Base-by-base conservation (phyloP, 139 green algal species). In the Volvox africanus region DNA sequence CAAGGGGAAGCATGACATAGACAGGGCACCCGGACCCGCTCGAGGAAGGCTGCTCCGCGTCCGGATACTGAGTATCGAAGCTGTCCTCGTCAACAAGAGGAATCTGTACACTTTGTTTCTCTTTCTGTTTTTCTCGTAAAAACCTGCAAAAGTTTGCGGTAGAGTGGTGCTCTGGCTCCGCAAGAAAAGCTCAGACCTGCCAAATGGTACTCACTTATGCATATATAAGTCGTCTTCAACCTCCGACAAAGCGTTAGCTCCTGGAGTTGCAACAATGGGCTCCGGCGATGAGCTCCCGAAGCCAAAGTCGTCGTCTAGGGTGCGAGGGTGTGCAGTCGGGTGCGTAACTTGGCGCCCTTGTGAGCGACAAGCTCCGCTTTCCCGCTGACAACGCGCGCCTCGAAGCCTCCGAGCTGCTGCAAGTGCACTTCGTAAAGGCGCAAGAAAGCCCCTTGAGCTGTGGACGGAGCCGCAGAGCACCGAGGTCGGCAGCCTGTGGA, bases 1-100 rank as follows among this genome's bases (percentile, higher is more conserved):
- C 98, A 68, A 99, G 94, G 18, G 98, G 98, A 65, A 99, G 97
- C 98, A 99, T 99, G 1, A 99, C 98, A 91, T 98, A 99, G 2
- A 99, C 97, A 14, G 98, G 98, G 82, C 95, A 97, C 20, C 95
- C 95, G 0, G 79, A 65, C 62, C 90, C 89, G 87, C 87, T 88
- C 0, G 75, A 82, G 17, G 44, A 79, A 36, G 83, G 62, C 84
- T 82, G 33, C 35, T 90, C 76, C 1, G 83, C 67, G 33, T 93
- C 91, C 80, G 79, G 83, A 55, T 90, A 84, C 80, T 87, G 87
- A 28, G 91, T 35, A 30, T 92, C 80, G 30, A 91, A 94, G 20
- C 89, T 73, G 44, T 95, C 93, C 55, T 93, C 93, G 32, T 94
- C 89, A 28, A 93, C 78, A 11, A 86, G 24, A 0, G 91, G 89